Conservation (phyloP, 2,329 filamentous ascomycete species). For the Gnomoniopsis smithogilvyi region DNA sequence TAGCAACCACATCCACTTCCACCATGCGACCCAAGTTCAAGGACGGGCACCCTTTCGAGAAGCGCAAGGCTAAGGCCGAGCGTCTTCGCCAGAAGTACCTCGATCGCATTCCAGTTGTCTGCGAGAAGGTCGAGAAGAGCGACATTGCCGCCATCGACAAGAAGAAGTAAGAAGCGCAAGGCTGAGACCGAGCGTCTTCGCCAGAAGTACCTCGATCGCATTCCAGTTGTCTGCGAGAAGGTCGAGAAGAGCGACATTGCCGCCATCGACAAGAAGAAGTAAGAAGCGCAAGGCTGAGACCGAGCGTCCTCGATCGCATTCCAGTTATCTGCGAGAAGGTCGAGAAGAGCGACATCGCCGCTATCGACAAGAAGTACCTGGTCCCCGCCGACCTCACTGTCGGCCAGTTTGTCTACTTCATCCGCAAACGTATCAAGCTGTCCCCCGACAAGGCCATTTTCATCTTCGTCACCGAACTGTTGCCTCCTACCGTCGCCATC, state of each 20-base stretch:
- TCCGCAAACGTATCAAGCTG: constrained; percentile 99
- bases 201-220: constrained; percentile 97
- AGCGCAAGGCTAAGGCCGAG: constrained; percentile 99
- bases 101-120: constrained; percentile 95
- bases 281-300: constrained; percentile 99
- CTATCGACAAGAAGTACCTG: constrained; percentile 99
- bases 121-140: no score
- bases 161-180: constrained; percentile 99
- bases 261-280: no score
- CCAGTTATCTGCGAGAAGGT: constrained; percentile 99
- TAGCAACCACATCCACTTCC: constrained; percentile 30
- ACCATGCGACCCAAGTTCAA: constrained; percentile 99
- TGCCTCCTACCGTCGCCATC: constrained; percentile 95
- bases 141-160: no score
- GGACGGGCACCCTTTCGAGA: constrained; percentile 99
- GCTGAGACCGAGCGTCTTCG: constrained; percentile 98
- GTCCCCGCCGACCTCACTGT: constrained; percentile 97
- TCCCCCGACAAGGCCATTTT: constrained; percentile 99
- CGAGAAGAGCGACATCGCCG: constrained; percentile 98
- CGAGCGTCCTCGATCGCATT: constrained; percentile 93
- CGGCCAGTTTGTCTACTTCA: constrained; percentile 98
- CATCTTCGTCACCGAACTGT: constrained; percentile 98
- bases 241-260: no score
- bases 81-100: constrained; percentile 98
- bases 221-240: no score